A percentile compares a stretch with the other conserved stretches of the same genome.
Evolutionary conservation across 768 basidiomycete species (phyloP).

Genomic region (Pleurotus eryngii): DNA sequence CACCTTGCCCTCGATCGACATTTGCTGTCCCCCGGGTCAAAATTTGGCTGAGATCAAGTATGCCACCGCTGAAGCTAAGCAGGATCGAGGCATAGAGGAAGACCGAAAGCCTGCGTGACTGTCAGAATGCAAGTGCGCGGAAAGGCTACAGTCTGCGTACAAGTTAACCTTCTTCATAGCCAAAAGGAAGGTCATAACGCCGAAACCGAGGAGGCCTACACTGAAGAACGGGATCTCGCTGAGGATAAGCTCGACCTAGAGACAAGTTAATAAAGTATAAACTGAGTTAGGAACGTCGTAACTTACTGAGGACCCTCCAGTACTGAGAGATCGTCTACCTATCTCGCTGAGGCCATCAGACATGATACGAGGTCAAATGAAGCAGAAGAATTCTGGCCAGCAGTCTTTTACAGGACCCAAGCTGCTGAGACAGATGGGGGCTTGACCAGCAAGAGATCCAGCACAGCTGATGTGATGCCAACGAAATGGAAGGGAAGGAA

Average conservation of each 20-base stretch:
- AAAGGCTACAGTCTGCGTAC: constrained; percentile 31
- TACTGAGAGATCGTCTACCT: neutral
- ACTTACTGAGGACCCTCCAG: neutral
- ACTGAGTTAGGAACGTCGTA: neutral
- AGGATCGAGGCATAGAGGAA: constrained; percentile 58
- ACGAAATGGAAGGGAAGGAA: neutral
- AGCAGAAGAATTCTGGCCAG: neutral
- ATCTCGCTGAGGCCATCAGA: neutral
- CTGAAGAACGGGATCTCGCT: constrained; percentile 66
- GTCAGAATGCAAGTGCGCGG: neutral
- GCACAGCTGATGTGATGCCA: constrained; percentile 1
- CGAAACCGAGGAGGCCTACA: constrained; percentile 63
- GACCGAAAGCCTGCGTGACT: constrained; percentile 33
- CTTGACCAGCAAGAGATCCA: constrained; percentile 1
- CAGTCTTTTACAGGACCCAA: neutral
- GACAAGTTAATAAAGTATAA: neutral
- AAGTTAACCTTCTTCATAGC: constrained; percentile 46
- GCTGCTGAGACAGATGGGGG: neutral
- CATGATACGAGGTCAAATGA: neutral
- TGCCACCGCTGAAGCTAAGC: constrained; percentile 57
- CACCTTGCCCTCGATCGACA: constrained; percentile 17
- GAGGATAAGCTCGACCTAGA: constrained; percentile 53
- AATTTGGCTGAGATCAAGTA: constrained; percentile 59
- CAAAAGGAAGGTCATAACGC: constrained; percentile 54
- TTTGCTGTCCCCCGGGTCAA: constrained; percentile 35